phyloP scores from a whole-genome alignment of 352 stramenopile genomes.

The Globisporangium uncinulatum region DNA sequence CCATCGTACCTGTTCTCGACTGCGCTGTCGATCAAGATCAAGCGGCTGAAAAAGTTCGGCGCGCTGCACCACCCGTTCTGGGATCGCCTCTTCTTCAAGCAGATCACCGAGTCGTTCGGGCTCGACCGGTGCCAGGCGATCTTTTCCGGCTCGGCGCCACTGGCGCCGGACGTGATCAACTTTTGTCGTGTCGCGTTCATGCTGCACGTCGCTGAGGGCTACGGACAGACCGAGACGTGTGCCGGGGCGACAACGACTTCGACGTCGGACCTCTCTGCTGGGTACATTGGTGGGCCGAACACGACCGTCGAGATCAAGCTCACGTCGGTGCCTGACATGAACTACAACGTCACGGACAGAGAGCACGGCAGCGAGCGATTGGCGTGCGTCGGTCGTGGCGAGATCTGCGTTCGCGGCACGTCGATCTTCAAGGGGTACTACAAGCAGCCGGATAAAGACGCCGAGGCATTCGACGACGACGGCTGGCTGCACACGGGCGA shows the following conservation, averaged over 20 bases:
- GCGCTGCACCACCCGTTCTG: slow-evolving; percentile 71
- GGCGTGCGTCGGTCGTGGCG: slow-evolving; percentile 44
- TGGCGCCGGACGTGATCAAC: slow-evolving; percentile 89
- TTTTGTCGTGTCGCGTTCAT: slow-evolving; percentile 94
- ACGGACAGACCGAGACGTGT: slow-evolving; percentile 95
- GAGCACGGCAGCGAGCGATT: slow-evolving; percentile 33
- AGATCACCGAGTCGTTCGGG: slow-evolving; percentile 89
- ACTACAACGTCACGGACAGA: slow-evolving; percentile 86
- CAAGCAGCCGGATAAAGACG: slow-evolving; percentile 91
- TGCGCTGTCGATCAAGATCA: slow-evolving; percentile 46
- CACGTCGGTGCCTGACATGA: slow-evolving; percentile 96
- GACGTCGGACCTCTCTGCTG: slow-evolving; percentile 39
- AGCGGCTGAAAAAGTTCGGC: slow-evolving; percentile 60
- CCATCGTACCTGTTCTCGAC: slow-evolving; percentile 86
- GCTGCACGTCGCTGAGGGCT: slow-evolving; percentile 88
- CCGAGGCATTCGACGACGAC: slow-evolving; percentile 85
- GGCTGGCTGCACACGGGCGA: slow-evolving; percentile 98
- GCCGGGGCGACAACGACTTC: slow-evolving; percentile 65
- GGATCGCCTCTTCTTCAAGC: slow-evolving; percentile 94
- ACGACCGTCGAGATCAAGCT: slow-evolving; percentile 90
- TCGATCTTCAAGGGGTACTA: slow-evolving; percentile 93
- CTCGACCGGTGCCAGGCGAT: slow-evolving; percentile 84
- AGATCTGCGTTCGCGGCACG: slow-evolving; percentile 72
- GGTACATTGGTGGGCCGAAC: slow-evolving; percentile 91
- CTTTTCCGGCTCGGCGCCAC: slow-evolving; percentile 91